Evolutionary conservation across 345 rosid species (phyloP).

Genomic region (Chamaenerion angustifolium): DNA sequence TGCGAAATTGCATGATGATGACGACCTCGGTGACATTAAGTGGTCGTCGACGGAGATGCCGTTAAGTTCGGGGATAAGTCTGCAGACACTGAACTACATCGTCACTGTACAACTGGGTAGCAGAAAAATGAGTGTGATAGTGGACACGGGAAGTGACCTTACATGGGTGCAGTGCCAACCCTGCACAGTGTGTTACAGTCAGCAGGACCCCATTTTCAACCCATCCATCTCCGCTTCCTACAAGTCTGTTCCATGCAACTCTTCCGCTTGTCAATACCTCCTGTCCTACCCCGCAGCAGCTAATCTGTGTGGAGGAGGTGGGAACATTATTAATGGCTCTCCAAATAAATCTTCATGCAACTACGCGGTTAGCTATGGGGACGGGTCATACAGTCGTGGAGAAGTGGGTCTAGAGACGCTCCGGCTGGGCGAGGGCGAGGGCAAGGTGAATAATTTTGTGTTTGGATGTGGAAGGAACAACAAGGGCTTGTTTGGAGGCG

Average conservation of each 20-base stretch:
- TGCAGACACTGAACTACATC: conserved; percentile 59
- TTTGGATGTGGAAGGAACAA: conserved; percentile 81
- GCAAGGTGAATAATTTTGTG: conserved; percentile 26
- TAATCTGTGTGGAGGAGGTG: too few species aligned
- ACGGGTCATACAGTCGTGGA: conserved; percentile 78
- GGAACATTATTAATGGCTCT: too few species aligned
- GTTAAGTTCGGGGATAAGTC: conserved; percentile 44
- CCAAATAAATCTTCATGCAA: conserved; percentile 75
- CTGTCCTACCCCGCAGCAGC: conserved; percentile 1
- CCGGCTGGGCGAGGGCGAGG: conserved; percentile 27
- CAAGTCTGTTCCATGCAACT: conserved; percentile 40
- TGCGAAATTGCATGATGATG: conserved; percentile 11
- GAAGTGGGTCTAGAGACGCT: conserved; percentile 49
- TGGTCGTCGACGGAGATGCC: conserved; percentile 26
- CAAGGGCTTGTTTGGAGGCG: conserved; percentile 69
- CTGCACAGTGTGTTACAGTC: conserved; percentile 57
- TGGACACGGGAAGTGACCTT: conserved; percentile 89
- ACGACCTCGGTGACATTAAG: too few species aligned
- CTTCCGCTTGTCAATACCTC: conserved; percentile 55
- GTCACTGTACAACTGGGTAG: conserved; percentile 52
- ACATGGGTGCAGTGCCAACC: conserved; percentile 96
- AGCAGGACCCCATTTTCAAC: conserved; percentile 56
- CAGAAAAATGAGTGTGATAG: conserved; percentile 46
- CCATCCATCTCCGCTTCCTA: conserved; percentile 55
- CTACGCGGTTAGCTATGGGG: conserved; percentile 67